Evolutionary conservation across 2,329 filamentous ascomycete species (phyloP).

Genomic region (Tolypocladium pustulatum): DNA sequence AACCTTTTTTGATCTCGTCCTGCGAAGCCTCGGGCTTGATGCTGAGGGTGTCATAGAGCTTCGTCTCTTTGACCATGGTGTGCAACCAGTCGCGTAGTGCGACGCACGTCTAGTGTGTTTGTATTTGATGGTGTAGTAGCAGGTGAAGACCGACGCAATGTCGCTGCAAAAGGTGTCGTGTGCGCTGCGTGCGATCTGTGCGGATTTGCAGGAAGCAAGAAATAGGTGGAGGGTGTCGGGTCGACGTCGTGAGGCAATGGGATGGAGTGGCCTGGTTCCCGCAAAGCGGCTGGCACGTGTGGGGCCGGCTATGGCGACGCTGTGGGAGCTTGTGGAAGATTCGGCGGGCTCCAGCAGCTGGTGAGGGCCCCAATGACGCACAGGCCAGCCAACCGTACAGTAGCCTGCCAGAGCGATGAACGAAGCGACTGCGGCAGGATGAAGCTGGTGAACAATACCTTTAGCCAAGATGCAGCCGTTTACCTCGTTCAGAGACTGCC

Average conservation of each 20-base stretch:
- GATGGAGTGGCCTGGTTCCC: background rate
- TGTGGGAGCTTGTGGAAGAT: constrained; percentile 23
- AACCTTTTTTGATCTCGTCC: constrained; percentile 96
- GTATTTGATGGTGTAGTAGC: background rate
- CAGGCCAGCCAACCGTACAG: background rate
- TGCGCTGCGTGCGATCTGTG: background rate
- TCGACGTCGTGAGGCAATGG: background rate
- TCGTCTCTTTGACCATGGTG: constrained; percentile 87
- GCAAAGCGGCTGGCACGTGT: background rate
- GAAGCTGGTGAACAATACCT: background rate
- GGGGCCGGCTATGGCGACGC: constrained; percentile 10
- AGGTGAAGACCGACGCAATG: background rate
- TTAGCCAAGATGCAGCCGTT: background rate
- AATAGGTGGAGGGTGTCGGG: background rate
- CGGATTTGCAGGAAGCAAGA: background rate
- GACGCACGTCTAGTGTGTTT: background rate
- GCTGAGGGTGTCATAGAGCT: constrained; percentile 80
- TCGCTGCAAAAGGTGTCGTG: background rate
- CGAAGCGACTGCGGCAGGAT: too few relatives aligned
- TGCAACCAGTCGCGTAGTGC: constrained; percentile 2
- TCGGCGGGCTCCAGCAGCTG: constrained; percentile 1
- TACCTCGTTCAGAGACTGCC: background rate
- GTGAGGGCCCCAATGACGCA: background rate
- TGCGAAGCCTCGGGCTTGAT: constrained; percentile 72
- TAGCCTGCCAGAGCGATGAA: background rate